Conservation (phyloP, 108 stramenopile genomes). For the Nitzschia sp. region DNA sequence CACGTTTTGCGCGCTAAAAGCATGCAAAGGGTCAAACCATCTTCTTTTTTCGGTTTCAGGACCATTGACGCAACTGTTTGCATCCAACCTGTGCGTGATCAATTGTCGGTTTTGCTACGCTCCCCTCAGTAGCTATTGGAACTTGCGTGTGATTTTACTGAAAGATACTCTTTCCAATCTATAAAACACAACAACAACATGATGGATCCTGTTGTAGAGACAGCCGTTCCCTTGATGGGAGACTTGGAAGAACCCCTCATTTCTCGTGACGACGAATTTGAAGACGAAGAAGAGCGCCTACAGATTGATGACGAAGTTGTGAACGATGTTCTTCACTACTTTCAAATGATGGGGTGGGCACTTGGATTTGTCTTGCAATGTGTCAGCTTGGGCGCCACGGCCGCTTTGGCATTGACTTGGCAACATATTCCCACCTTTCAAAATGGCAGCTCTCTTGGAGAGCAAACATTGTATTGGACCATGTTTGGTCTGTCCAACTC, state of each 20-base stretch:
- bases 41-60: too few relatives aligned
- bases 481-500: background rate
- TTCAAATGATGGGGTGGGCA: background rate
- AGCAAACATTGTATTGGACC: background rate
- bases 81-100: too few relatives aligned
- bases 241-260: constrained; percentile 17
- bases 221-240: background rate
- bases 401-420: background rate
- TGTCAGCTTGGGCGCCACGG: constrained; percentile 12
- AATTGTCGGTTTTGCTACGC: too few relatives aligned
- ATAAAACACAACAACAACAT: background rate
- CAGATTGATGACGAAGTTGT: background rate
- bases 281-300: background rate
- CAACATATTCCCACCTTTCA: background rate
- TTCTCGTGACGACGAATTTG: background rate
- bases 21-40: too few relatives aligned
- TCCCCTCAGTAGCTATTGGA: too few relatives aligned
- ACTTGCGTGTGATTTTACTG: too few relatives aligned
- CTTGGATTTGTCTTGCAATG: constrained; percentile 14
- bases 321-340: background rate
- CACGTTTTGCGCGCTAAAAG: too few relatives aligned
- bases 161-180: too few relatives aligned
- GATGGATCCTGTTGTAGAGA: background rate
- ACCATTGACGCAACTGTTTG: too few relatives aligned
- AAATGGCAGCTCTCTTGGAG: background rate